Percentiles rank a stretch among this genome's conserved stretches.
phyloP scores from a whole-genome alignment of 2,329 filamentous ascomycete species.

The Phaeophleospora eucalypticola region DNA sequence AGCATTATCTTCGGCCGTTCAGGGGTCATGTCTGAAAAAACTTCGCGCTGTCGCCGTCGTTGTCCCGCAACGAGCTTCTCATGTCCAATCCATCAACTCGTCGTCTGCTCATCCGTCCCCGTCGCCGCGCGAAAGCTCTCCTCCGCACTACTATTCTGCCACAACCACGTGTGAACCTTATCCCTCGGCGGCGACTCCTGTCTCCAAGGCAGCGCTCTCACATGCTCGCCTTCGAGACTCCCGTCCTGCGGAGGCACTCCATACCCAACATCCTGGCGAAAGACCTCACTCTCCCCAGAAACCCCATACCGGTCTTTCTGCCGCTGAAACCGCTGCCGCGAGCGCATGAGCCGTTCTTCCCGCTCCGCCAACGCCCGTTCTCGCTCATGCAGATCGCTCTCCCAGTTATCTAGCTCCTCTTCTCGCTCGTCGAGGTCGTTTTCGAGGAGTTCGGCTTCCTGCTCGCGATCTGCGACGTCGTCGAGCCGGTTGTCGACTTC shows the following conservation, averaged over 20 bases:
- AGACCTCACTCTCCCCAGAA: neutral
- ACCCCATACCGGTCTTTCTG: neutral
- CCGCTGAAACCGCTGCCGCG: slow-evolving; percentile 3
- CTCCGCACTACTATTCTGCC: neutral
- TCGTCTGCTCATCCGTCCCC: neutral
- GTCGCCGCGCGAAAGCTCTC: neutral
- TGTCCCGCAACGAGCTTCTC: too few species aligned
- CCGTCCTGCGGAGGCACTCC: neutral
- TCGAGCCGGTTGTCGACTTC: slow-evolving; percentile 7
- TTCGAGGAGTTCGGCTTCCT: slow-evolving; percentile 3
- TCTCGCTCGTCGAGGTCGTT: slow-evolving; percentile 4
- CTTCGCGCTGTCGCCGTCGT: neutral
- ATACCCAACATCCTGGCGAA: neutral
- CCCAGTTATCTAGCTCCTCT: slow-evolving; percentile 8
- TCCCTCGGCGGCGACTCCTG: slow-evolving; percentile 3
- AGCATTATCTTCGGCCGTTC: neutral
- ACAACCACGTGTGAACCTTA: slow-evolving; percentile 3
- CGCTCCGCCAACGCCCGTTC: slow-evolving; percentile 6
- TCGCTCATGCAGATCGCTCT: slow-evolving; percentile 5
- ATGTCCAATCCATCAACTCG: too few species aligned
- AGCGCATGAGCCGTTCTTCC: slow-evolving; percentile 6
- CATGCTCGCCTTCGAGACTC: neutral
- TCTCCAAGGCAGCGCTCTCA: slow-evolving; percentile 2
- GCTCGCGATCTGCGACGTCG: slow-evolving; percentile 6
- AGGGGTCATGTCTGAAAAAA: neutral